phyloP scores from a whole-genome alignment of 371 early-diverging fungal genomes.

The Rhizopus sp. region DNA sequence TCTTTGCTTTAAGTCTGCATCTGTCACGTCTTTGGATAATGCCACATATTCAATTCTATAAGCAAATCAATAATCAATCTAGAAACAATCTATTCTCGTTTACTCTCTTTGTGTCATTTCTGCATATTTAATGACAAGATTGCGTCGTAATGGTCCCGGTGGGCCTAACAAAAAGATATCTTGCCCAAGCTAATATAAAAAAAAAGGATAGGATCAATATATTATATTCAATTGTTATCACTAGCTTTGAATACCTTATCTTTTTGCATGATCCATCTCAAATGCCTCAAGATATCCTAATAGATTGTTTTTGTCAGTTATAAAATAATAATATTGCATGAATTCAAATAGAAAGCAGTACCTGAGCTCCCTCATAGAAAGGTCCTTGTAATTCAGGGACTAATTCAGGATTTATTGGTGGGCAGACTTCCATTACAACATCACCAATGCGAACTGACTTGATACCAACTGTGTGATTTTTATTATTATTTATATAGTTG shows the following conservation, averaged over 20 bases:
- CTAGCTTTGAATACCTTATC: constrained; percentile 43
- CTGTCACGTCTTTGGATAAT: constrained; percentile 77
- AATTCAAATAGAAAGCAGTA: constrained; percentile 18
- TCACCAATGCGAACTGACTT: constrained; percentile 64
- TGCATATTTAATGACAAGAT: constrained; percentile 73
- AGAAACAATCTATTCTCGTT: not conserved
- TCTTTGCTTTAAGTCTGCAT: constrained; percentile 84
- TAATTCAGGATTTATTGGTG: constrained; percentile 60
- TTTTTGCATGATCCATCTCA: constrained; percentile 75
- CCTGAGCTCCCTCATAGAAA: constrained; percentile 72
- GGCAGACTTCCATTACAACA: constrained; percentile 59
- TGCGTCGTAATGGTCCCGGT: constrained; percentile 73
- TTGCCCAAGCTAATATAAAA: constrained; percentile 69
- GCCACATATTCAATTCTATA: constrained; percentile 75
- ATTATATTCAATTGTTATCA: not conserved
- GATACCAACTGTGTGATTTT: constrained; percentile 21
- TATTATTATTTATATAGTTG: not conserved
- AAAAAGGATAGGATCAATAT: not conserved
- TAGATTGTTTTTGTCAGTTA: not conserved
- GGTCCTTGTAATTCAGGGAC: constrained; percentile 65
- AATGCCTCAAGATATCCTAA: constrained; percentile 73
- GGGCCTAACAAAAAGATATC: constrained; percentile 86
- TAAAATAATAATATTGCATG: not conserved
- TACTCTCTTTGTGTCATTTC: constrained; percentile 65
- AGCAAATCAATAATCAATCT: not conserved